Base-by-base conservation (phyloP, 1,284 basidiomycete genomes). In the Cystobasidiaceae sp. region DNA sequence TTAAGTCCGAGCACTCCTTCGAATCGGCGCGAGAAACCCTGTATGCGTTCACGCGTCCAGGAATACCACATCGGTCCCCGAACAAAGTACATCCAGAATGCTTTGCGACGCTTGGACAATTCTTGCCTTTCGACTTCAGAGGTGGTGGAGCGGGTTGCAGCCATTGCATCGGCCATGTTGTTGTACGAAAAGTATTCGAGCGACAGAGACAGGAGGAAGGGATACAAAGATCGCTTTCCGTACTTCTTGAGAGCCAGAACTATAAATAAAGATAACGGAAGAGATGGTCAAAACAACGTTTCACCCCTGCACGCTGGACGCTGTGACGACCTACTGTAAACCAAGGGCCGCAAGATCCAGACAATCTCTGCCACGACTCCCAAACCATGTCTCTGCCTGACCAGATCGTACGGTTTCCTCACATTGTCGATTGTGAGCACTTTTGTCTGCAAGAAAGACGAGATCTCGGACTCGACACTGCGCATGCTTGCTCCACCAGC, bases 71-170 rank as follows among this genome's bases (percentile, higher is more conserved):
- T 70, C 0, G 78, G 78, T 2, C 78, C 78, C 9, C 78, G 67
- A 1, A 79, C 67, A 23, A 79, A 69, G 68, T 79, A 79, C 73
- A 76, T 76, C 77, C 77, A 78, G 64, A 79, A 76, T n/a, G 72
- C 69, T 34, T 74, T 71, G 52, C 68, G 69, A 11, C 78, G 61
- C 39, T 74, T 74, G 17, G 70, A 46, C 69, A 77, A 76, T 67
- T 79, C 78, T 17, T 73, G 70, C 49, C 70, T 68, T 62, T 79
- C 78, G 17, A 78, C 72, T 30, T 75, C 68, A 30, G 74, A 76
- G 49, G 66, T 15, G 57, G 54, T 17, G 30, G 13, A 25, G 62
- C 58, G 9, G 65, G 55, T 3, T 49, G 67, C 3, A 32, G 44
- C 4, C 61, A 66, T 9, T 63, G 65, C 15, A 57, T 65, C 32